Evolutionary conservation across 108 stramenopile species (phyloP), one percentile per base, ranked within the genome.

Genomic region (Fistulifera pelliculosa): DNA sequence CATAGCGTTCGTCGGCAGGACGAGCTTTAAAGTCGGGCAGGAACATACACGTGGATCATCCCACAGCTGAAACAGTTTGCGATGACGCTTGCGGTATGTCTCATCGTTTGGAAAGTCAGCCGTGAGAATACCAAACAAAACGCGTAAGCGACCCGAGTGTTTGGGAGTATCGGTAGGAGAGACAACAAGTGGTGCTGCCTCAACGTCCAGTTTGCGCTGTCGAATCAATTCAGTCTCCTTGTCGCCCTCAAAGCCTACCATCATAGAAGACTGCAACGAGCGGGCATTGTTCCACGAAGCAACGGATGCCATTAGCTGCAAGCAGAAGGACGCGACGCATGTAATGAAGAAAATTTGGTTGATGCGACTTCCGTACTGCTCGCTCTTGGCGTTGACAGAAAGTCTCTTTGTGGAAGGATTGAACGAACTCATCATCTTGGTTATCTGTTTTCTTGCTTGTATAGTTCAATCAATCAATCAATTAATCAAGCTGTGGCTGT

Each of bases 81-180:
- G 61, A 62, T 76, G 68, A 31, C 68, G 65, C 45, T 48, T 63
- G 7, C 74, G 61, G 48, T 69, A 65, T 17, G 50, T 44, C n/a
- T 18, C 47, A 62, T 76, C 74, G 16, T 62, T 62, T 12, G 27
- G 27, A 16, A 44, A 47, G 50, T 69, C 74, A 19, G 64, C 49
- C 1, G 69, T 62, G 24, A 76, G 49, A 22, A 76, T 76, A 5
- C 74, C 74, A 43, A 76, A 54, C 26, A 76, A 28, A 92, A 74
- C 56, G 8, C 41, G 17, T n/a, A 41, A 22, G 5, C 27, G 53
- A 38, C 27, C 28, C n/a, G 28, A 14, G 53, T 45, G 44, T 11
- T 17, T 17, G 16, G 44, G 44, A 35, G 31, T 35, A 6, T 35
- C 31, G 6, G 31, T 35, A 3, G 31, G 31, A 3, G 31, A 35